Evolutionary conservation across 331 rosid species (phyloP).

Genomic region (Saraca asoca): DNA sequence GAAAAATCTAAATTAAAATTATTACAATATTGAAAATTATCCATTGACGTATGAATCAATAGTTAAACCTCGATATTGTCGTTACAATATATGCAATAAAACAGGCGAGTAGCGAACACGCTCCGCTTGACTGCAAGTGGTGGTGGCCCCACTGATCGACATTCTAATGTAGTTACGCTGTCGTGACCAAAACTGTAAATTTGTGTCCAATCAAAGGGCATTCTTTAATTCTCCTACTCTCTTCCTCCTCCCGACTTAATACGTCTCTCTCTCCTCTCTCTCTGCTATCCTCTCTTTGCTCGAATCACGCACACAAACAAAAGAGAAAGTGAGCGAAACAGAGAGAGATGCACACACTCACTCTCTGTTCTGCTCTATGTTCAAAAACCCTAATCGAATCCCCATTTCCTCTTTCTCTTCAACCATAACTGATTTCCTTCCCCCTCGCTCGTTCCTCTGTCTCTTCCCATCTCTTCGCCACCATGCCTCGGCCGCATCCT

Average conservation of each 20-base stretch:
- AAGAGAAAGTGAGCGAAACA: no score
- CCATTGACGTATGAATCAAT: no score
- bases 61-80: no score
- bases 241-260: conserved; percentile 31
- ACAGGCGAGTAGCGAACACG: background rate
- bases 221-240: background rate
- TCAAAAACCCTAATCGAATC: conserved; percentile 43
- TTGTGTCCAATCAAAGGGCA: background rate
- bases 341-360: no score
- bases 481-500: conserved; percentile 26
- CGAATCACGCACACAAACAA: conserved; percentile 17
- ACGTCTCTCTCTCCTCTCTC: conserved; percentile 11
- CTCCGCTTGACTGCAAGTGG: background rate
- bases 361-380: conserved; percentile 6
- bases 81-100: background rate
- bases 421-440: background rate
- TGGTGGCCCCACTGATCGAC: background rate
- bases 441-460: background rate
- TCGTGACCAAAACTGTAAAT: conserved; percentile 39
- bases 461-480: background rate
- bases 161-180: conserved; percentile 31
- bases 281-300: background rate
- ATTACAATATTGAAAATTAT: no score
- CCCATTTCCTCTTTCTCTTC: background rate
- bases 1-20: no score